Evolutionary conservation across 805 yeast species (phyloP), one percentile per base, ranked within the genome.

Genomic region (Cyberlindnera amylophila): DNA sequence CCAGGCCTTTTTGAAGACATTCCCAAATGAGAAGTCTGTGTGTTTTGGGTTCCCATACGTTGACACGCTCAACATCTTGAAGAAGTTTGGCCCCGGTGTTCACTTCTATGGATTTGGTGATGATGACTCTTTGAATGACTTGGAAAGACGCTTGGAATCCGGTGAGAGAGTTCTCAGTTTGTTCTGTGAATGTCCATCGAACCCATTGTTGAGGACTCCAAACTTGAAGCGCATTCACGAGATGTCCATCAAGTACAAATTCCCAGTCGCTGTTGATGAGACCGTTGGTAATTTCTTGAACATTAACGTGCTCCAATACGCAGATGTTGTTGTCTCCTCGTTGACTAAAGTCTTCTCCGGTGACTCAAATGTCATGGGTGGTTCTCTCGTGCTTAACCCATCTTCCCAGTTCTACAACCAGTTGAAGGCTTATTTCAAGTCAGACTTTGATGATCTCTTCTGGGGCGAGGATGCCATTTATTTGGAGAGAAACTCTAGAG

Each of bases 21-120:
- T 44, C 11, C 49, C 56, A 9, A 37, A 34, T 17, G 49, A 67
- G 42, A 87, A 86, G 60, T 81, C 95, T 1, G 95, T 89, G 2
- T 88, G 96, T 65, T 91, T 86, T 64, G 99, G 99, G 1, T 89
- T 90, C 66, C 96, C 98, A 6, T 93, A 91, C 62, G 93, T 87
- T 23, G 98, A 93, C 61, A 90, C 98, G 0, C 71, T 88, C 42
- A 87, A 86, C 53, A 81, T 93, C 45, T 70, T 93, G 54, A 74
- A 75, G 56, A 91, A 90, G 62, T 93, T 89, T 72, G 97, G 98
- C 13, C 86, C 90, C 3, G 97, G 97, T 29, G 86, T 84, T 31
- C 81, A 81, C 52, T 91, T 89, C 61, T 79, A 81, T 50, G 96
- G 96, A 4, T 68, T 77, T 51, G 96, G 96, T 16, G 95, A 87